Evolutionary conservation across 257 asterid genomes (phyloP).

Genomic region (Mitragyna speciosa): DNA sequence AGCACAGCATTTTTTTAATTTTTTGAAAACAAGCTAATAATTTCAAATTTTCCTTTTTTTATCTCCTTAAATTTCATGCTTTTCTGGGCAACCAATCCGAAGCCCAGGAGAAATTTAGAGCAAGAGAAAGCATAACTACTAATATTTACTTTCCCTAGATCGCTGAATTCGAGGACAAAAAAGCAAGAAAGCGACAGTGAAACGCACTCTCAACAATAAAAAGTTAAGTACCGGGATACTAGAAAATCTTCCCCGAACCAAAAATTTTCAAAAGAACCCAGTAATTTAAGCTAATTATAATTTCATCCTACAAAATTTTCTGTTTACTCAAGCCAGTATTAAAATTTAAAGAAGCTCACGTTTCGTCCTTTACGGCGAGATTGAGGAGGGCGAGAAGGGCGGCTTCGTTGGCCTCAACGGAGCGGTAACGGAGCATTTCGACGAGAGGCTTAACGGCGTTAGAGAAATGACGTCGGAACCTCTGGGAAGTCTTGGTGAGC

Average conservation of each 20-base stretch:
- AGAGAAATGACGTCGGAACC: slow-evolving; percentile 80
- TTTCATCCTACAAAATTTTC: neutral
- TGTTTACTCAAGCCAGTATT: neutral
- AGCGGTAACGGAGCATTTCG: slow-evolving; percentile 55
- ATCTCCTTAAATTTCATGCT: slow-evolving; percentile 8
- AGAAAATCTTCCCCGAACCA: neutral
- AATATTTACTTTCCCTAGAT: slow-evolving; percentile 22
- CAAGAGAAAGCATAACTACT: slow-evolving; percentile 3
- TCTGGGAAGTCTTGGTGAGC: slow-evolving; percentile 76
- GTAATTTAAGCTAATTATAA: neutral
- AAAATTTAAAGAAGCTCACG: slow-evolving; percentile 35
- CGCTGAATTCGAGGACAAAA: slow-evolving; percentile 42
- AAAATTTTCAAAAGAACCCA: slow-evolving; percentile 10
- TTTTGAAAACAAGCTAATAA: neutral
- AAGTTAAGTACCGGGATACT: neutral
- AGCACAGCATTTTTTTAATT: too few relatives aligned
- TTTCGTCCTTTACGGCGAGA: slow-evolving; percentile 81
- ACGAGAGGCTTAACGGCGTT: slow-evolving; percentile 65
- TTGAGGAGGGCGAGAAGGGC: slow-evolving; percentile 81
- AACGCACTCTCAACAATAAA: slow-evolving; percentile 5
- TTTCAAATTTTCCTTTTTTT: too few relatives aligned
- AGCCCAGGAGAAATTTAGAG: slow-evolving; percentile 3
- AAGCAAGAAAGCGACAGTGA: slow-evolving; percentile 12
- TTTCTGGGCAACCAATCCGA: slow-evolving; percentile 24
- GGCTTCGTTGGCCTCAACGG: slow-evolving; percentile 56